phyloP scores from a whole-genome alignment of 345 rosid genomes.

The Corymbia maculata region DNA sequence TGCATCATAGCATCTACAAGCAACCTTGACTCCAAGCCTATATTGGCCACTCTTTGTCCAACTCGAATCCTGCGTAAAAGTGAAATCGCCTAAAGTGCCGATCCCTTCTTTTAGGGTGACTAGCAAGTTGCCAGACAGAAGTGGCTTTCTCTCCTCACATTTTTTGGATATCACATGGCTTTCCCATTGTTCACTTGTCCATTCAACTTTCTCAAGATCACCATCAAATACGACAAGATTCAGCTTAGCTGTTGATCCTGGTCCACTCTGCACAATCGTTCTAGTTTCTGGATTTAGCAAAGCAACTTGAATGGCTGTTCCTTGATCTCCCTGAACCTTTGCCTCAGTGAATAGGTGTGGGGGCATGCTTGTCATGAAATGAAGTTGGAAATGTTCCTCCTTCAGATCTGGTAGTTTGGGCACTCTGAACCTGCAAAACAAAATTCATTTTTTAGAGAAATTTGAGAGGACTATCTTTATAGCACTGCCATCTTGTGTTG shows the following conservation, averaged over 20 bases:
- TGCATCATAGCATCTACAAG: background rate
- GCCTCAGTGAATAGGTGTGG: background rate
- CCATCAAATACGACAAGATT: background rate
- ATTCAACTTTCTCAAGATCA: background rate
- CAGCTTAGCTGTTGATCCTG: background rate
- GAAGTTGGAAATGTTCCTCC: background rate
- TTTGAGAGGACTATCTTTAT: too few relatives aligned
- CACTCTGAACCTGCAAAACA: background rate
- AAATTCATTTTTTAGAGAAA: too few relatives aligned
- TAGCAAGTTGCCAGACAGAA: background rate
- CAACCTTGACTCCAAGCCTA: background rate
- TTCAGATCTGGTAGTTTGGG: background rate
- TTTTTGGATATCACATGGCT: too few relatives aligned
- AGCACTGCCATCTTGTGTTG: too few relatives aligned
- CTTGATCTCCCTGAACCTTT: background rate
- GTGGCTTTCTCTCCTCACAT: background rate
- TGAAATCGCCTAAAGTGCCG: background rate
- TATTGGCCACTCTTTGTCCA: background rate
- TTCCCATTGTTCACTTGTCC: too few relatives aligned
- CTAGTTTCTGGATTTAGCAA: background rate
- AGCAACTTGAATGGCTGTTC: background rate
- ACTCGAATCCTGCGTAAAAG: background rate
- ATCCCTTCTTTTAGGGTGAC: background rate
- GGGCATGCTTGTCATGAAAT: background rate
- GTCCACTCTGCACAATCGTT: accelerated